phyloP scores from a whole-genome alignment of 208 protist species.

The Trypanosoma avium region DNA sequence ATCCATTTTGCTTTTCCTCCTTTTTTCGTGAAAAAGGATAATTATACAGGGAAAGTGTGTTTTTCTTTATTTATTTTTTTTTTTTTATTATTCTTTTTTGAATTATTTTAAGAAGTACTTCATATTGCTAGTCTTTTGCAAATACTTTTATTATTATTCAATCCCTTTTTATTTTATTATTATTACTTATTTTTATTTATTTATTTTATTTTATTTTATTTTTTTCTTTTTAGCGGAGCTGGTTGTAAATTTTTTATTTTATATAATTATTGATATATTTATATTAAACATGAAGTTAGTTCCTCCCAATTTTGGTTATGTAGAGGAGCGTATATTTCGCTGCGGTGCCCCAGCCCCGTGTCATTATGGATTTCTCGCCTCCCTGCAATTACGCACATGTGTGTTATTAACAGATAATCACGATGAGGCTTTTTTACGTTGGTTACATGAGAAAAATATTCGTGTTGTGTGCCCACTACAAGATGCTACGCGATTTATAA shows the following conservation, averaged over 20 bases:
- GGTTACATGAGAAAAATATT: conserved; percentile 94
- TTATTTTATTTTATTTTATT: background rate
- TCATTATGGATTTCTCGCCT: conserved; percentile 97
- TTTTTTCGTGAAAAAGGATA: background rate
- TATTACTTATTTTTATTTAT: background rate
- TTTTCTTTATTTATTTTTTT: conserved; percentile 7
- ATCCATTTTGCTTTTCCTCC: background rate
- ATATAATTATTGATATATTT: background rate
- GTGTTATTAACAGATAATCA: conserved; percentile 94
- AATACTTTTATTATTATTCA: too few species aligned
- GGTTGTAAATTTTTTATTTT: background rate
- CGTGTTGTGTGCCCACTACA: conserved; percentile 67
- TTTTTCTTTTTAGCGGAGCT: conserved; percentile 22
- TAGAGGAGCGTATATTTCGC: conserved; percentile 96
- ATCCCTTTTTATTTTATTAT: background rate
- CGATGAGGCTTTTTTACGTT: conserved; percentile 90
- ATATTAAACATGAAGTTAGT: conserved; percentile 76
- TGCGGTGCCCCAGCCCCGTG: conserved; percentile 94
- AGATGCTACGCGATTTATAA: conserved; percentile 28
- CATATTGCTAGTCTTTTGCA: too few species aligned
- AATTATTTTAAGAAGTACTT: too few species aligned
- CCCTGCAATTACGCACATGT: conserved; percentile 94
- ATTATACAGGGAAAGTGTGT: background rate
- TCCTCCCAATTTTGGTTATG: conserved; percentile 96
- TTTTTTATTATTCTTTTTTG: background rate